Conservation (phyloP, 495 filamentous ascomycete genomes). For the Annulohypoxylon moriforme region DNA sequence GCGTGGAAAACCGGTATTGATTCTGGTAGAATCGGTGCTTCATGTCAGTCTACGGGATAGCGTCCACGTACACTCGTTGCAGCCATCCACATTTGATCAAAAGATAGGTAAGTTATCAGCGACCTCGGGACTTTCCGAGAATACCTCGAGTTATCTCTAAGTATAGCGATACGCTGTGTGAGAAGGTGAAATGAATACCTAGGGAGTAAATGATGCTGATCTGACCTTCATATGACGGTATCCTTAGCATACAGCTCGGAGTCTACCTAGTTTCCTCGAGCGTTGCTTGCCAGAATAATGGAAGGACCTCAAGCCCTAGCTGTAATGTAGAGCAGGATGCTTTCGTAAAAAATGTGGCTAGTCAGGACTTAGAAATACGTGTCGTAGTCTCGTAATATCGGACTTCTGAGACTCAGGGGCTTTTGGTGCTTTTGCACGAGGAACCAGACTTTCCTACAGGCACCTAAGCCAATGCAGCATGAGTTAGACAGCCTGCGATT, state of each 20-base stretch:
- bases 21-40: background rate
- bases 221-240: no score
- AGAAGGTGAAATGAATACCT: no score
- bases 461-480: background rate
- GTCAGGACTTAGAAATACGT: background rate
- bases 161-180: background rate
- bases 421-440: background rate
- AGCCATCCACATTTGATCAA: background rate
- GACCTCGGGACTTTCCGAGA: no score
- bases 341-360: background rate
- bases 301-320: no score
- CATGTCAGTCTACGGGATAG: background rate
- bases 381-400: background rate
- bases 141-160: background rate
- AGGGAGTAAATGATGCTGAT: no score
- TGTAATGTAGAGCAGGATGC: no score
- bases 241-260: no score
- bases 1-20: background rate
- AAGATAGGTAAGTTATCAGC: background rate
- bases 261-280: no score
- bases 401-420: background rate
- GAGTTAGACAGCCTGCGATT: no score
- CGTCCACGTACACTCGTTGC: background rate
- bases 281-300: no score
- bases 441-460: background rate